Base-by-base conservation (phyloP, 805 yeast genomes). In the Myxozyma udenii region DNA sequence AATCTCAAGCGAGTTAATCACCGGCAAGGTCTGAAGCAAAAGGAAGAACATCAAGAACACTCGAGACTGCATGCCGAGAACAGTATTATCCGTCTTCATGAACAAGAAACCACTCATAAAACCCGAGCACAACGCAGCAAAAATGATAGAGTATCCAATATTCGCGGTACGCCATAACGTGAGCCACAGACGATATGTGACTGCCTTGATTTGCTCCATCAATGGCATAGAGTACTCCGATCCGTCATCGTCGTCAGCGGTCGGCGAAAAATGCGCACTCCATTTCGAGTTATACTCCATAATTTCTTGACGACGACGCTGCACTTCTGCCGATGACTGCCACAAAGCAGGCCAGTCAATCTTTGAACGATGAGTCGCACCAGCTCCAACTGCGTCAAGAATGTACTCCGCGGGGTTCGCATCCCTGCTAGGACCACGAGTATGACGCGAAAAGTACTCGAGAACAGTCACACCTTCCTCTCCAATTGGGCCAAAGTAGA, bases 391-490 rank as follows among this genome's bases (percentile, higher is more conserved):
- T 11, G 60, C 63, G 56, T 84, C 84, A 68, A 87, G 74, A 93
- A 87, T 87, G 91, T 95, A 87, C 72, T 87, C 95, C 14, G 89
- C 90, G 18, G 90, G 90, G 60, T 85, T 85, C 7, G 86, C 86
- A 42, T 73, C 70, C 18, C 87, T 87, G 69, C 87, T 84, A 48
- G 72, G 71, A 22, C 74, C 76, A 39, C 87, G 79, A 47, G 87
- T 87, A 57, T 82, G 66, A 2, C 66, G 65, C 66, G 84, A 88
- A 62, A 85, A 84, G 64, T 84, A 84, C 46, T 77, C 69, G 51
- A 83, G 82, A 71, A 84, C 73, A 2, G 79, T 74, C 40, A 66
- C 64, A 61, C 79, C 81, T 60, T 81, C 77, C 32, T 75, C 67
- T 48, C 91, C 90, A 54, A 83, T 70, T 43, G 83, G 85, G 55